Conservation (phyloP, 257 asterid genomes). For the Solanum commersonii region DNA sequence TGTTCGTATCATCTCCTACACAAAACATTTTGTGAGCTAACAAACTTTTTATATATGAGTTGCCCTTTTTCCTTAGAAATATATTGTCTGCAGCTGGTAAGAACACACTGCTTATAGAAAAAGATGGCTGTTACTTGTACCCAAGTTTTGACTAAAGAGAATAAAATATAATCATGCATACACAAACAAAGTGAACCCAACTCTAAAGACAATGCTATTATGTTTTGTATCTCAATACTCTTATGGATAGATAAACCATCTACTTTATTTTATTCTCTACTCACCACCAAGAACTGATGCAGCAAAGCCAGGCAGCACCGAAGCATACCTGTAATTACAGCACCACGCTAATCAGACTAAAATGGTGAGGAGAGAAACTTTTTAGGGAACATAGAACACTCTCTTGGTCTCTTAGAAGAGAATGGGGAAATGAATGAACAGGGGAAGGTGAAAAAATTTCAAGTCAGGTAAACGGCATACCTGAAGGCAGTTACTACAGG, state of each 20-base stretch:
- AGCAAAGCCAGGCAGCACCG: slow-evolving; percentile 36
- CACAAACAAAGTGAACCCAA: neutral
- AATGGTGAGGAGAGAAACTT: neutral
- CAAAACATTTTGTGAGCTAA: neutral
- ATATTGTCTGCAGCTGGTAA: neutral
- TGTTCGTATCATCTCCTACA: neutral
- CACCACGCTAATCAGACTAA: neutral
- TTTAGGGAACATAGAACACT: neutral
- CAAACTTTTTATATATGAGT: neutral
- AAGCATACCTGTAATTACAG: slow-evolving; percentile 31
- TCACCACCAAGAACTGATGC: slow-evolving; percentile 39
- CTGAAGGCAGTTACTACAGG: slow-evolving; percentile 30
- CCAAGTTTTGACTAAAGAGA: neutral
- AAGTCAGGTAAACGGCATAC: neutral
- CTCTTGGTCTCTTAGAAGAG: neutral
- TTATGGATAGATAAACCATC: neutral
- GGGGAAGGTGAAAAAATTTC: neutral
- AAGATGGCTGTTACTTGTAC: neutral
- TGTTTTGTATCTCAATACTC: neutral
- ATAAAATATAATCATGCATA: neutral
- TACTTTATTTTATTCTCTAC: neutral
- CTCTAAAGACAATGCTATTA: neutral
- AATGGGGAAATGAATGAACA: neutral
- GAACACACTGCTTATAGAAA: neutral
- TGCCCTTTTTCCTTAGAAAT: neutral